These are phyloP conservation scores for Raddia guianensis DNA, from an alignment of 176 grass and related monocot species.

Conservation along the genomic window DNA sequence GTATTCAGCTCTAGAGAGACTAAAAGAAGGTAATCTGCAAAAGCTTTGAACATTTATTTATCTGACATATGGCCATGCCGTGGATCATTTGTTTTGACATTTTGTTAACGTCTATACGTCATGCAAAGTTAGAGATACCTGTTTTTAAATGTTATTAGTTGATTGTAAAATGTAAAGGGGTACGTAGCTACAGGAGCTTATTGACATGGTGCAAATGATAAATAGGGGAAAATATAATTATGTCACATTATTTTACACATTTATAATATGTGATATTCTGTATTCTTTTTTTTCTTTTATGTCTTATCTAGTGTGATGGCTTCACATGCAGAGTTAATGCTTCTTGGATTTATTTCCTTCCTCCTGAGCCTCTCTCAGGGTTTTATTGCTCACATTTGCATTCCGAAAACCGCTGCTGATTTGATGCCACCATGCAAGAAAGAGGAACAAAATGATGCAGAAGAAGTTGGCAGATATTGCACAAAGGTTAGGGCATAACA, in stretches of 20 bases:
- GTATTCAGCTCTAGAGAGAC: conserved; percentile 65
- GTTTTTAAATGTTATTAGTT: neutral
- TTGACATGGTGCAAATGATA: neutral
- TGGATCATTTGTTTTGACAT: conserved; percentile 17
- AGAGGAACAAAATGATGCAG: conserved; percentile 12
- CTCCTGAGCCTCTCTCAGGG: conserved; percentile 71
- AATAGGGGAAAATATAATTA: neutral
- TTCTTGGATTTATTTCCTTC: conserved; percentile 95
- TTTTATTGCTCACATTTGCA: conserved; percentile 64
- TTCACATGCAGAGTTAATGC: conserved; percentile 83
- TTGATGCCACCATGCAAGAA: conserved; percentile 83
- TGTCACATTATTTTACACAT: conserved; percentile 16
- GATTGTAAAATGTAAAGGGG: neutral
- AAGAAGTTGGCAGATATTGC: conserved; percentile 46
- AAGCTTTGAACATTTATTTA: conserved; percentile 7
- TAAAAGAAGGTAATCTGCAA: conserved; percentile 69
- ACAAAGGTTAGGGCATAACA: conserved; percentile 49
- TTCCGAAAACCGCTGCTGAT: conserved; percentile 49
- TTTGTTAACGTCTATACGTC: neutral
- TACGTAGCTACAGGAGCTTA: conserved; percentile 14
- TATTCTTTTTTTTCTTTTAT: conserved; percentile 31
- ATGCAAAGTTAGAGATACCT: neutral
- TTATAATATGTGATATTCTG: neutral
- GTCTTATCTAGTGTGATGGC: conserved; percentile 20
- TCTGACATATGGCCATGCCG: neutral